These are phyloP conservation scores for Meredithiella fracta DNA, from an alignment of 2,329 filamentous ascomycete genomes.

Conservation along the genomic window DNA sequence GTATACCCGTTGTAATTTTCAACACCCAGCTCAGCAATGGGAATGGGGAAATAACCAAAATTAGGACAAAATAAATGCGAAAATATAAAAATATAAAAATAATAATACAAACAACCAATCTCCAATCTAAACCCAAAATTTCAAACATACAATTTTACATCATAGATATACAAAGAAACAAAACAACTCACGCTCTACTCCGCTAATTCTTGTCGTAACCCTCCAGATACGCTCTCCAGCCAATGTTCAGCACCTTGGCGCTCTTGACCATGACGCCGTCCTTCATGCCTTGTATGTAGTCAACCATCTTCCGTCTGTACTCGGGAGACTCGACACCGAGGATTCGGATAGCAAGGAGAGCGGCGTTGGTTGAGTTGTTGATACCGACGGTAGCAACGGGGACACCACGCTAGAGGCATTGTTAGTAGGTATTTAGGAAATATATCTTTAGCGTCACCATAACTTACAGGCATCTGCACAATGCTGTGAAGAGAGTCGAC, in stretches of 20 bases:
- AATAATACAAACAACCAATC: not conserved
- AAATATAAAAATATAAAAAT: slow-evolving; percentile 1
- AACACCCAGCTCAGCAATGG: not conserved
- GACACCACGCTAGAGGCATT: slow-evolving; percentile 31
- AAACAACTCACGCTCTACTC: not conserved
- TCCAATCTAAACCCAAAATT: not conserved
- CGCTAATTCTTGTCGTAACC: slow-evolving; percentile 17
- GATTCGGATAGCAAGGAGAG: slow-evolving; percentile 52
- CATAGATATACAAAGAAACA: slow-evolving; percentile 5
- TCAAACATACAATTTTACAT: not conserved
- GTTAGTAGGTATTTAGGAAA: slow-evolving; percentile 20
- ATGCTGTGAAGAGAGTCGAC: slow-evolving; percentile 5
- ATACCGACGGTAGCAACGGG: slow-evolving; percentile 64
- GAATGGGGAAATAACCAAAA: not conserved
- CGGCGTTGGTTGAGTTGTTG: slow-evolving; percentile 66
- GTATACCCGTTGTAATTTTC: slow-evolving; percentile 1
- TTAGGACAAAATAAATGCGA: not conserved
- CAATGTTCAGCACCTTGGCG: slow-evolving; percentile 35
- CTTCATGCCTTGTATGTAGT: slow-evolving; percentile 46
- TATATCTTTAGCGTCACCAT: slow-evolving; percentile 24
- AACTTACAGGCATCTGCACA: slow-evolving; percentile 22
- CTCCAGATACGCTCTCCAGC: slow-evolving; percentile 38
- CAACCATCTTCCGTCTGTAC: slow-evolving; percentile 40
- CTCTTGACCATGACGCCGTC: slow-evolving; percentile 50
- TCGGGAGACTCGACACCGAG: slow-evolving; percentile 40